Percentiles rank a stretch among this genome's conserved stretches.
Evolutionary conservation across 208 protist species (phyloP).

Genomic region (Phytomonas francai): DNA sequence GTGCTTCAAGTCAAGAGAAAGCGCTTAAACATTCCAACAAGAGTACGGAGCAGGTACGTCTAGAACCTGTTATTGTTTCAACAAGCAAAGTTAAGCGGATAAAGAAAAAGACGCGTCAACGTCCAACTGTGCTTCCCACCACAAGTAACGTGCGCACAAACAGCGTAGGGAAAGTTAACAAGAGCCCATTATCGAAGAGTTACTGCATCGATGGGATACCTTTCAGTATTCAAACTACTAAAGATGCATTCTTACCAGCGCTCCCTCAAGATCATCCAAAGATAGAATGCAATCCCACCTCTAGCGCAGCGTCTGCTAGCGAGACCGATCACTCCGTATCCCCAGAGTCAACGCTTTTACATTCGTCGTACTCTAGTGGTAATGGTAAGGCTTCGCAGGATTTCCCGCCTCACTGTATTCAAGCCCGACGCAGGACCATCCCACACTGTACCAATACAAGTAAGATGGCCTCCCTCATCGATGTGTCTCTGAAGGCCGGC

Average conservation of each 20-base stretch:
- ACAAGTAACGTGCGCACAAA: neutral
- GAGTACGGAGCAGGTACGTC: neutral
- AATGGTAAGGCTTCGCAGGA: neutral
- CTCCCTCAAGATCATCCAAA: neutral
- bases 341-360: neutral
- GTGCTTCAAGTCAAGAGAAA: neutral
- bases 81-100: neutral
- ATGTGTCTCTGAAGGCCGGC: neutral
- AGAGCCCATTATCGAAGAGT: neutral
- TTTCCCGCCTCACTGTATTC: neutral
- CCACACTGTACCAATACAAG: neutral
- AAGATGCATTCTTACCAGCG: neutral
- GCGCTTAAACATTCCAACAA: neutral
- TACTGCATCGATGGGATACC: neutral
- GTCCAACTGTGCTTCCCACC: neutral
- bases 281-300: neutral
- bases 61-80: neutral
- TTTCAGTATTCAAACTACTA: neutral
- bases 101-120: neutral
- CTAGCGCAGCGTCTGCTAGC: neutral
- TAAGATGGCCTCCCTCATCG: neutral
- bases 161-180: neutral
- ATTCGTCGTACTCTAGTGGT: neutral
- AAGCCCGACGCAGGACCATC: neutral
- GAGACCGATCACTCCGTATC: neutral